Conservation (phyloP, 208 protist genomes). For the Leishmania guyanensis region DNA sequence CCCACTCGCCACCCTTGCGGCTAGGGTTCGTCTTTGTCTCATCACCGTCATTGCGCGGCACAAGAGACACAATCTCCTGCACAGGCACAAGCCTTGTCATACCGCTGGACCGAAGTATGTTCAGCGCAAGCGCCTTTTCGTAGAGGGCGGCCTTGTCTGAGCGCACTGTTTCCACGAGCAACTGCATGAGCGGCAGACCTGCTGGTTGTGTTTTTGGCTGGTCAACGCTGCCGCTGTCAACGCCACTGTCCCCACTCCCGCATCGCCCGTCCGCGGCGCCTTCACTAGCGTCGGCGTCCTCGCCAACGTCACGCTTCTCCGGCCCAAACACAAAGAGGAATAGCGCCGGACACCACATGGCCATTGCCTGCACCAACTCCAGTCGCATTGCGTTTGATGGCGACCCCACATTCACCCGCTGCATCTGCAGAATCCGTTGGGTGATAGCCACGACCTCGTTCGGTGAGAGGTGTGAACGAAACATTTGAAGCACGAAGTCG, state of each 20-base stretch:
- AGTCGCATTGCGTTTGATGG: conserved; percentile 33
- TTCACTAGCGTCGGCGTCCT: neutral
- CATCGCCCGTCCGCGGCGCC: neutral
- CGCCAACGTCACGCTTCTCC: neutral
- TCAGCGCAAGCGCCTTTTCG: conserved; percentile 36
- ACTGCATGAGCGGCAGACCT: conserved; percentile 27
- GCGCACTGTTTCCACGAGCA: conserved; percentile 23
- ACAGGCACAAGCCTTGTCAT: conserved; percentile 16
- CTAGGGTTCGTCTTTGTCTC: neutral
- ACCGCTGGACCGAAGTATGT: conserved; percentile 23
- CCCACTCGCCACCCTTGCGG: conserved; percentile 4
- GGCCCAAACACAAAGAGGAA: conserved; percentile 30
- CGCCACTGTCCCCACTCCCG: neutral
- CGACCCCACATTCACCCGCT: conserved; percentile 12
- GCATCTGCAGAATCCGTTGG: conserved; percentile 11
- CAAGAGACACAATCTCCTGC: conserved; percentile 14
- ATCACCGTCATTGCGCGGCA: neutral
- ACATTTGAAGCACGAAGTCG: neutral
- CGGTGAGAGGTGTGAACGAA: conserved; percentile 19
- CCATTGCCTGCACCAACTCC: conserved; percentile 32
- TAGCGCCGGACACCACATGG: conserved; percentile 26
- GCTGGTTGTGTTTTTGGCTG: conserved; percentile 13
- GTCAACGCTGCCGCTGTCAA: neutral
- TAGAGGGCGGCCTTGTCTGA: conserved; percentile 12
- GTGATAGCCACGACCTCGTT: neutral